A percentile compares a stretch with the other conserved stretches of the same genome.
These are phyloP conservation scores for Pleodorina starrii DNA, from an alignment of 139 green algal species.

Conservation along the genomic window DNA sequence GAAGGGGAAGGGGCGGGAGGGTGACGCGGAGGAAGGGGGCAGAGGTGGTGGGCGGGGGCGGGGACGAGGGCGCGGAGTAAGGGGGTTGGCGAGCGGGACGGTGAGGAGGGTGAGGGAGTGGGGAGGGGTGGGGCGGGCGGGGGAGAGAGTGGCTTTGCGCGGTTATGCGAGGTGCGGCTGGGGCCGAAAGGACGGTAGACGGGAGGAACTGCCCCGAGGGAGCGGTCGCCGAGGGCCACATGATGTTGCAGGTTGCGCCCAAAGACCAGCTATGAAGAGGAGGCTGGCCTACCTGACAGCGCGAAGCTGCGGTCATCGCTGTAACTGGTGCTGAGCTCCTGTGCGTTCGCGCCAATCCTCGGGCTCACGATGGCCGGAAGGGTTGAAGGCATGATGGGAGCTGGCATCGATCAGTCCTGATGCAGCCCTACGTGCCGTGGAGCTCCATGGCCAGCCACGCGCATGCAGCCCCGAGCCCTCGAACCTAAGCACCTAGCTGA, in stretches of 20 bases:
- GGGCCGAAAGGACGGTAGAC: too few relatives aligned
- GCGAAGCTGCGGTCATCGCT: constrained; percentile 20
- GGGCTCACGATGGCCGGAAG: constrained; percentile 14
- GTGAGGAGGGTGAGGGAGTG: too few relatives aligned
- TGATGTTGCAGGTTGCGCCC: too few relatives aligned
- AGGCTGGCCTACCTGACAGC: constrained; percentile 25
- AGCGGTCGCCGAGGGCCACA: too few relatives aligned
- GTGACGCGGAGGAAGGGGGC: neutral
- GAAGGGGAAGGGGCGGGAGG: neutral
- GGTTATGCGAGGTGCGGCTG: too few relatives aligned
- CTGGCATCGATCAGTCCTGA: neutral
- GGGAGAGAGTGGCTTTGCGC: too few relatives aligned
- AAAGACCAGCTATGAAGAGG: too few relatives aligned
- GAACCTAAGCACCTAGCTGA: too few relatives aligned
- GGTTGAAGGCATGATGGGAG: constrained; percentile 7
- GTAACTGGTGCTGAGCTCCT: neutral
- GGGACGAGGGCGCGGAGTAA: too few relatives aligned
- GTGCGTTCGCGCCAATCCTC: neutral
- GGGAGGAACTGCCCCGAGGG: too few relatives aligned
- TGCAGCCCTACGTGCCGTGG: neutral
- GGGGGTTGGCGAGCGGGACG: neutral
- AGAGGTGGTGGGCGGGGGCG: too few relatives aligned
- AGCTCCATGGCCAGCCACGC: neutral
- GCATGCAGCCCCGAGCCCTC: neutral
- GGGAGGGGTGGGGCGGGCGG: too few relatives aligned